phyloP scores from a whole-genome alignment of 768 basidiomycete genomes.

The Rickenella mellea region DNA sequence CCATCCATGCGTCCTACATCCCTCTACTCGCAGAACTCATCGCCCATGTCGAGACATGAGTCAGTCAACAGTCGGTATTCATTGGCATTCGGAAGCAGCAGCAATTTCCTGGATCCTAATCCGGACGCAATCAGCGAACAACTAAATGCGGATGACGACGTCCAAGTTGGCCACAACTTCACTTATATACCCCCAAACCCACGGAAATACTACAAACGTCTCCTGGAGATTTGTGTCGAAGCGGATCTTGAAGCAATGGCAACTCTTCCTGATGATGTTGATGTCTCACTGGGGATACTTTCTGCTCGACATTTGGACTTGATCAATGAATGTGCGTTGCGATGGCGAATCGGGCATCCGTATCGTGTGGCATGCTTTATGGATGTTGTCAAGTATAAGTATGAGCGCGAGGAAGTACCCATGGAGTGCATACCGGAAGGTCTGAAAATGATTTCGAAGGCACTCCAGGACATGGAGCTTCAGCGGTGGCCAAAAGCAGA shows the following conservation, averaged over 20 bases:
- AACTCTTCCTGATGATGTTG: constrained; percentile 88
- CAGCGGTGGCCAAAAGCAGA: constrained; percentile 77
- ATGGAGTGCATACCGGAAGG: constrained; percentile 93
- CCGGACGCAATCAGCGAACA: constrained; percentile 28
- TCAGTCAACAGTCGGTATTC: constrained; percentile 68
- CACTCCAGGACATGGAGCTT: constrained; percentile 58
- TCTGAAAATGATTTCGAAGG: constrained; percentile 60
- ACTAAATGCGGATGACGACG: constrained; percentile 54
- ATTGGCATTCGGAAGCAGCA: constrained; percentile 14
- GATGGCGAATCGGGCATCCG: constrained; percentile 82
- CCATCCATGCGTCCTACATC: constrained; percentile 44
- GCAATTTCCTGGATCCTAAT: constrained; percentile 20
- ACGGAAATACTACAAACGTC: constrained; percentile 72
- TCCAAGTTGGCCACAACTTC: constrained; percentile 68
- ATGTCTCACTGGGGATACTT: constrained; percentile 89
- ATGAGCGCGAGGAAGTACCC: constrained; percentile 84
- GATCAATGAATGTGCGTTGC: constrained; percentile 76
- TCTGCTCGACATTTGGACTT: constrained; percentile 72
- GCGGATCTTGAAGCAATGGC: constrained; percentile 85
- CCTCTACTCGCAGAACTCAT: constrained; percentile 38
- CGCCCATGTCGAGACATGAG: constrained; percentile 32
- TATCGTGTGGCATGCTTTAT: constrained; percentile 76
- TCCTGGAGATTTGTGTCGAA: constrained; percentile 75
- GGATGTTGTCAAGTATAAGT: constrained; percentile 78
- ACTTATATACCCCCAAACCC: constrained; percentile 89